A percentile compares a stretch with the other conserved stretches of the same genome.
Evolutionary conservation across 1,139 yeast genomes (phyloP).

Genomic region (Geotrichum citri-aurantii): DNA sequence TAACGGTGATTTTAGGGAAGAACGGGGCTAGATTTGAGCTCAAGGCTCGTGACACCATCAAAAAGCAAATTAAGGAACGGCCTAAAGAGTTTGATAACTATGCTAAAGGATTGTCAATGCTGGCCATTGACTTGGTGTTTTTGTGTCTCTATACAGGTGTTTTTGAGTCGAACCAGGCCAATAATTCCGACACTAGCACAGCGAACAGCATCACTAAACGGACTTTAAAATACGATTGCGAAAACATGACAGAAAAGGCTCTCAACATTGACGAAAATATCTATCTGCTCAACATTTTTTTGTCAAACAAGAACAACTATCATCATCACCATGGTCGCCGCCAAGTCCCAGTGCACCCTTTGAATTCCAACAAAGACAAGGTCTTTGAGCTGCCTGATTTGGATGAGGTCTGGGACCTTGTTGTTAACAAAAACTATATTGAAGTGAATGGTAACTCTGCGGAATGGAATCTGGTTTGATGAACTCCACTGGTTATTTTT

Average conservation of each 20-base stretch:
- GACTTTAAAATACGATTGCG: neutral
- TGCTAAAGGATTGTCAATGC: slow-evolving; percentile 35
- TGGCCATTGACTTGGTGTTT: slow-evolving; percentile 28
- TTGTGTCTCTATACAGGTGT: neutral
- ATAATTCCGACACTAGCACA: neutral
- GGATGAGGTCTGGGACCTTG: slow-evolving; percentile 29
- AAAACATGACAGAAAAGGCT: neutral
- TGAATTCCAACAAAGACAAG: neutral
- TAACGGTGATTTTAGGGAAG: slow-evolving; percentile 3
- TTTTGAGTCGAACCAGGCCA: neutral
- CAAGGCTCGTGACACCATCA: slow-evolving; percentile 14
- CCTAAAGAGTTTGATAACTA: slow-evolving; percentile 32
- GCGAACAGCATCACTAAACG: neutral
- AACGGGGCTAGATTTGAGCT: neutral
- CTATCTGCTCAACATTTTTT: neutral
- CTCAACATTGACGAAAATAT: neutral
- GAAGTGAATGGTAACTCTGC: slow-evolving; percentile 35
- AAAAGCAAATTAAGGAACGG: slow-evolving; percentile 18
- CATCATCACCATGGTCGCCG: slow-evolving; percentile 5
- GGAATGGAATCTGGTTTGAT: slow-evolving; percentile 37
- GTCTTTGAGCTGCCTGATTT: slow-evolving; percentile 6
- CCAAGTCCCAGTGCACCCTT: neutral
- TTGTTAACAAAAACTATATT: slow-evolving; percentile 29
- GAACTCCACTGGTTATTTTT: no score
- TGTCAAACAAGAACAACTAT: slow-evolving; percentile 20